Evolutionary conservation across 2,329 filamentous ascomycete genomes (phyloP).

Genomic region (Tolypocladium endophyticum): DNA sequence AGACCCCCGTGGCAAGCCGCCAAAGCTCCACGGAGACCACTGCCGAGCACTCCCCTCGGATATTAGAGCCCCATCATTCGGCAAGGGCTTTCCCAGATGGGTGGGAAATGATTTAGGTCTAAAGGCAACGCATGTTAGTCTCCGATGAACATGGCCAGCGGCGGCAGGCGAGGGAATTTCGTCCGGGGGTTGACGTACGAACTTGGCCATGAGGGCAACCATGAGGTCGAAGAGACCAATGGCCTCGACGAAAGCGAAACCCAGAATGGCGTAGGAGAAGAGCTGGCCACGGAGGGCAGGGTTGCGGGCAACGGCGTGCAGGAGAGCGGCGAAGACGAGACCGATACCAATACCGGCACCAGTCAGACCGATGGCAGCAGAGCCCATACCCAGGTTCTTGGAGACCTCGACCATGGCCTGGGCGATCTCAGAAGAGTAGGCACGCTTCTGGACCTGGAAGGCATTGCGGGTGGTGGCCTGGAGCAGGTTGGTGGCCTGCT

Average conservation of each 20-base stretch:
- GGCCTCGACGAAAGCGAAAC: slow-evolving; percentile 91
- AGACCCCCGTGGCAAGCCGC: slow-evolving; percentile 15
- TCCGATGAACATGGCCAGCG: background rate
- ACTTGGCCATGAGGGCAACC: slow-evolving; percentile 92
- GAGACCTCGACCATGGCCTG: slow-evolving; percentile 82
- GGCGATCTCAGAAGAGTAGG: slow-evolving; percentile 83
- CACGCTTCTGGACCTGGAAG: slow-evolving; percentile 56
- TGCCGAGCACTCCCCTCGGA: slow-evolving; percentile 15
- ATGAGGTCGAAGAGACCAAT: slow-evolving; percentile 83
- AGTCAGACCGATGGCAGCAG: slow-evolving; percentile 83
- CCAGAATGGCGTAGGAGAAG: slow-evolving; percentile 91
- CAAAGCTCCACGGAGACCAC: slow-evolving; percentile 15
- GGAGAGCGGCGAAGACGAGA: slow-evolving; percentile 84
- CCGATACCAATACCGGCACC: slow-evolving; percentile 93
- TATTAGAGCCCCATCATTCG: slow-evolving; percentile 24
- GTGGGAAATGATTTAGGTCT: slow-evolving; percentile 27
- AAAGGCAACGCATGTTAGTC: slow-evolving; percentile 1
- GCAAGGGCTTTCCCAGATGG: slow-evolving; percentile 23
- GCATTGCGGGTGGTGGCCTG: slow-evolving; percentile 55
- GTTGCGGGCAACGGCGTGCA: slow-evolving; percentile 88
- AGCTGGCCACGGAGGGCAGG: slow-evolving; percentile 89
- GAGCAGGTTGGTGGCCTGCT: slow-evolving; percentile 56
- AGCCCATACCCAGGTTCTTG: slow-evolving; percentile 83
- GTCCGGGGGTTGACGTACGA: slow-evolving; percentile 42
- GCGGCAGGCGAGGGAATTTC: background rate